phyloP scores from a whole-genome alignment of 805 yeast genomes.

The Clavispora asparagi region DNA sequence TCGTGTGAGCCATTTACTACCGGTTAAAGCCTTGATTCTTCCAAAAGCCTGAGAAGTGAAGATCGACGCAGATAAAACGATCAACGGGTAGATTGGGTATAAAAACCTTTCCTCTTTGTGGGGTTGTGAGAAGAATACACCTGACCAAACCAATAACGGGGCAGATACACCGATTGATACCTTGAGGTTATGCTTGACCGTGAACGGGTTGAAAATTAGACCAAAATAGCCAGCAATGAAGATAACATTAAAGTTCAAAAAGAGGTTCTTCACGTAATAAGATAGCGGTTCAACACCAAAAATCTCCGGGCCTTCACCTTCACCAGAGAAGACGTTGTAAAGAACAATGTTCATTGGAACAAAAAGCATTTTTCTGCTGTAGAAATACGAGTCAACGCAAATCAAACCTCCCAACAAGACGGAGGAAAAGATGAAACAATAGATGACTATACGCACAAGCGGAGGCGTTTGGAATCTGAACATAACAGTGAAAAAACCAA shows the following conservation, averaged over 20 bases:
- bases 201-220: conserved; percentile 19
- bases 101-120: conserved; percentile 92
- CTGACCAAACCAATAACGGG: conserved; percentile 64
- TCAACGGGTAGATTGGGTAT: conserved; percentile 75
- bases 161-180: conserved; percentile 12
- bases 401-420: conserved; percentile 22
- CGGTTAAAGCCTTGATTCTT: neutral
- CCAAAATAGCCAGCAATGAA: conserved; percentile 40
- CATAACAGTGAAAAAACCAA: conserved; percentile 35
- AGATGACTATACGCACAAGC: conserved; percentile 6
- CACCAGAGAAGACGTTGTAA: conserved; percentile 72
- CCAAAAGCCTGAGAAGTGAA: conserved; percentile 21
- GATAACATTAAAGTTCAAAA: conserved; percentile 67
- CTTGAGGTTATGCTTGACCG: conserved; percentile 7
- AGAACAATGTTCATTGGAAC: conserved; percentile 80
- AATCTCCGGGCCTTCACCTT: conserved; percentile 78
- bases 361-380: conserved; percentile 47
- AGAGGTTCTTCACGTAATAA: conserved; percentile 64
- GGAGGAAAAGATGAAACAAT: conserved; percentile 9
- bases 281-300: conserved; percentile 80
- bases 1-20: conserved; percentile 4
- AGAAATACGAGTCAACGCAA: conserved; percentile 56
- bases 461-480: conserved; percentile 11
- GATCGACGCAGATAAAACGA: conserved; percentile 59
- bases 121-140: conserved; percentile 66